A percentile compares a stretch with the other conserved stretches of the same genome.
These are phyloP conservation scores for Sphaerulina populicola DNA, from an alignment of 2,329 filamentous ascomycete genomes.

Conservation along the genomic window DNA sequence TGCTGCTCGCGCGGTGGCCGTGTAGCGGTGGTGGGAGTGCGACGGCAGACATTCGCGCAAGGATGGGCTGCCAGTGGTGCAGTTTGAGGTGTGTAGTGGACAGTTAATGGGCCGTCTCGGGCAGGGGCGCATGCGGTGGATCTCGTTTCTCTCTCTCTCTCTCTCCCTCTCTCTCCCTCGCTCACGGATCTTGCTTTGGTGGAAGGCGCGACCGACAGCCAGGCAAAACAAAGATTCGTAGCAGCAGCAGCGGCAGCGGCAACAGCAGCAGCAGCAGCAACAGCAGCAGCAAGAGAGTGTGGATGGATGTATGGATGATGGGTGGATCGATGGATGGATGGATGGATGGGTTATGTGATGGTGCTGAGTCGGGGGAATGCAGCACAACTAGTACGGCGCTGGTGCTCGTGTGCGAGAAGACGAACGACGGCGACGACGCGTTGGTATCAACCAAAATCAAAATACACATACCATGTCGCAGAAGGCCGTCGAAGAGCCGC, in stretches of 20 bases:
- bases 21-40: constrained; percentile 12
- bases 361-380: background rate
- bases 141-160: constrained; percentile 1
- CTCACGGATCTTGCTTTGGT: background rate
- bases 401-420: background rate
- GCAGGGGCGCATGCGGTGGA: constrained; percentile 8
- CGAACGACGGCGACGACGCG: constrained; percentile 1
- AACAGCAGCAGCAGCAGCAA: too few relatives aligned
- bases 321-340: background rate
- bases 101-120: constrained; percentile 4
- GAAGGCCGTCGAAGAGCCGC: constrained; percentile 6
- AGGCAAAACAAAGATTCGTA: background rate
- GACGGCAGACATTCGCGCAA: constrained; percentile 14
- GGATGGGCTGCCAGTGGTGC: constrained; percentile 6
- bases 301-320: too few relatives aligned
- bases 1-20: constrained; percentile 12
- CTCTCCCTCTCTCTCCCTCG: background rate
- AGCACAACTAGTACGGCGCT: constrained; percentile 5
- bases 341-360: background rate
- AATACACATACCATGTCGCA: constrained; percentile 6
- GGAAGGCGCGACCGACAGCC: background rate
- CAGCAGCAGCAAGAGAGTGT: background rate
- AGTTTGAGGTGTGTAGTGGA: background rate
- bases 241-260: background rate
- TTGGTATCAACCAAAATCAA: constrained; percentile 6